Percentiles rank a stretch among this genome's conserved stretches.
These are phyloP conservation scores for Camptophora hylomeconis DNA, from an alignment of 2,329 filamentous ascomycete genomes.

Conservation along the genomic window DNA sequence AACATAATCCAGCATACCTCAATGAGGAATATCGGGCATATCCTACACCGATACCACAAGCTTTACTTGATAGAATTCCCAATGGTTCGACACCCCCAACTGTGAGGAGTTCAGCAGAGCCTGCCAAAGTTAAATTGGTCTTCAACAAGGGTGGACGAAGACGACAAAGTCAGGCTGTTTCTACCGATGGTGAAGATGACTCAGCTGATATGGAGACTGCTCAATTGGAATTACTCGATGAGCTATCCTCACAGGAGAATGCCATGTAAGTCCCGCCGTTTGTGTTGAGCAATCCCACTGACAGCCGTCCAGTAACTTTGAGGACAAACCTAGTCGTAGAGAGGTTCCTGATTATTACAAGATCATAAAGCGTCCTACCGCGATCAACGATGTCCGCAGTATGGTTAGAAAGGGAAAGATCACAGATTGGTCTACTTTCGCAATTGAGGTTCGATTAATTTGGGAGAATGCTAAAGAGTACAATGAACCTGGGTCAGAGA, in stretches of 20 bases:
- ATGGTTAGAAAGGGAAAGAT: constrained; percentile 61
- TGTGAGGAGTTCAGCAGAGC: constrained; percentile 2
- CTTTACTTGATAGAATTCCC: constrained; percentile 22
- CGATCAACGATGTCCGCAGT: constrained; percentile 65
- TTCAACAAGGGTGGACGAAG: constrained; percentile 7
- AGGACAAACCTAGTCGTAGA: constrained; percentile 48
- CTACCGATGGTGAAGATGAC: constrained; percentile 2
- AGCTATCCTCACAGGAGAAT: constrained; percentile 10
- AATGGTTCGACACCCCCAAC: constrained; percentile 1
- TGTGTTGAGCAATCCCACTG: constrained; percentile 7
- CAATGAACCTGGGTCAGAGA: constrained; percentile 84
- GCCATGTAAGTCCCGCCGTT: constrained; percentile 7
- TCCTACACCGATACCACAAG: constrained; percentile 58
- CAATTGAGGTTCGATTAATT: constrained; percentile 64
- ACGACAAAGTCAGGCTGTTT: constrained; percentile 11
- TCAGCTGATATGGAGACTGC: constrained; percentile 8
- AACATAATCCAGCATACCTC: constrained; percentile 72
- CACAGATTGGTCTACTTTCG: constrained; percentile 71
- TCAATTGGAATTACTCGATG: constrained; percentile 12
- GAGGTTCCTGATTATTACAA: constrained; percentile 60
- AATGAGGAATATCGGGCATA: constrained; percentile 55
- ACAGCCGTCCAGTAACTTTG: constrained; percentile 32
- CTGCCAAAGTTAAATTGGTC: constrained; percentile 13
- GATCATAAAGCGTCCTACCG: constrained; percentile 68
- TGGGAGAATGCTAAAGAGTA: constrained; percentile 83